Evolutionary conservation across 306 rosid genomes (phyloP).

Genomic region (Rosa rugosa): DNA sequence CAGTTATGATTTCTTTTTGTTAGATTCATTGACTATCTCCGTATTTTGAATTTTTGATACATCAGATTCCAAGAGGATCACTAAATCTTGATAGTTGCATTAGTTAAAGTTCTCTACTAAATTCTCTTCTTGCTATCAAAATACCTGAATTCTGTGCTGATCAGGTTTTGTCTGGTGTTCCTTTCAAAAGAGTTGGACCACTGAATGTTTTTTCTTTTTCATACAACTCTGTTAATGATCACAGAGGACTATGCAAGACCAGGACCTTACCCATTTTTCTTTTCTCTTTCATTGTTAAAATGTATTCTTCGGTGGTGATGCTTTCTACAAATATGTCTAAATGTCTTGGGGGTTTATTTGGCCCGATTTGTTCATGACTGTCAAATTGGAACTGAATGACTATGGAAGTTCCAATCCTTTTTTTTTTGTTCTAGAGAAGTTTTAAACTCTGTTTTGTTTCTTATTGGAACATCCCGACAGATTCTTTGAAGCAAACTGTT

Average conservation of each 20-base stretch:
- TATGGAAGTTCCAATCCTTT: background rate
- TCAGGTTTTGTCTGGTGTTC: background rate
- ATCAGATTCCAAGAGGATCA: background rate
- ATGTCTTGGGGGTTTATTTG: background rate
- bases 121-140: background rate
- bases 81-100: background rate
- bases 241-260: background rate
- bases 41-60: background rate
- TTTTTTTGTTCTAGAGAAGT: background rate
- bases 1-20: background rate
- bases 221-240: background rate
- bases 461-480: background rate
- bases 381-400: background rate
- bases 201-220: background rate
- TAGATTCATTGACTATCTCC: background rate
- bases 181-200: slow-evolving; percentile 1
- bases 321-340: background rate
- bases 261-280: background rate
- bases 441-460: background rate
- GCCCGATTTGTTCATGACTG: background rate
- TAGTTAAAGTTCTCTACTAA: background rate
- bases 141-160: background rate
- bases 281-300: background rate
- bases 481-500: background rate
- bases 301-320: background rate